Conservation (phyloP, 2,329 filamentous ascomycete genomes). For the Xylariaceae sp. region DNA sequence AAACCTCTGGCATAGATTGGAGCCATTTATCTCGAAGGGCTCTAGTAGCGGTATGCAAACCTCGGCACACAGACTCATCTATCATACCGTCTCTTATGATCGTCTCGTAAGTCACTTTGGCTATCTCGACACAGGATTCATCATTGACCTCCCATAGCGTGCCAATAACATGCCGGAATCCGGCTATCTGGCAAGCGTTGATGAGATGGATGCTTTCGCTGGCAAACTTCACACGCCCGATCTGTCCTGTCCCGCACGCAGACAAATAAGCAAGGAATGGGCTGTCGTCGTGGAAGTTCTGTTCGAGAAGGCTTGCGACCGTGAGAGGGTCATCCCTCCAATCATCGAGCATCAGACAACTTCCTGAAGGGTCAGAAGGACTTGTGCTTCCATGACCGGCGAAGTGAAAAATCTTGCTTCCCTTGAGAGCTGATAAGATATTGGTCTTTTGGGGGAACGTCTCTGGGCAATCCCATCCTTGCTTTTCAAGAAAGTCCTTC, state of each 20-base stretch:
- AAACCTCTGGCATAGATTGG: too few species aligned
- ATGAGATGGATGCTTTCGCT: constrained; percentile 39
- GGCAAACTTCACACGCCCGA: constrained; percentile 17
- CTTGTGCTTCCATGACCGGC: constrained; percentile 35
- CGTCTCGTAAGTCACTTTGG: not conserved
- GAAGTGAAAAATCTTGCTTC: constrained; percentile 39
- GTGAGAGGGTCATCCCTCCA: constrained; percentile 24
- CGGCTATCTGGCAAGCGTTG: constrained; percentile 34
- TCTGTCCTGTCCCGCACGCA: constrained; percentile 33
- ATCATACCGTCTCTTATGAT: not conserved
- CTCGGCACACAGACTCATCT: not conserved
- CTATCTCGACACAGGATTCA: not conserved
- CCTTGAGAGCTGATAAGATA: constrained; percentile 22
- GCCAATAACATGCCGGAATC: constrained; percentile 42
- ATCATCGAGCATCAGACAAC: constrained; percentile 25
- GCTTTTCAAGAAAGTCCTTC: constrained; percentile 6
- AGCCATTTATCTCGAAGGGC: not conserved
- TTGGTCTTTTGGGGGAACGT: constrained; percentile 16
- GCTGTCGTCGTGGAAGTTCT: constrained; percentile 9
- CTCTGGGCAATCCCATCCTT: not conserved
- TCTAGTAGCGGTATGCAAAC: not conserved
- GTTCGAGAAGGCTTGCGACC: constrained; percentile 11
- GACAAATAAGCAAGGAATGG: constrained; percentile 38
- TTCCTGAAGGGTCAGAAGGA: constrained; percentile 28
- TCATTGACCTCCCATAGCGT: constrained; percentile 18